Base-by-base conservation (phyloP, 2,329 filamentous ascomycete species). In the Helotiales sp. region DNA sequence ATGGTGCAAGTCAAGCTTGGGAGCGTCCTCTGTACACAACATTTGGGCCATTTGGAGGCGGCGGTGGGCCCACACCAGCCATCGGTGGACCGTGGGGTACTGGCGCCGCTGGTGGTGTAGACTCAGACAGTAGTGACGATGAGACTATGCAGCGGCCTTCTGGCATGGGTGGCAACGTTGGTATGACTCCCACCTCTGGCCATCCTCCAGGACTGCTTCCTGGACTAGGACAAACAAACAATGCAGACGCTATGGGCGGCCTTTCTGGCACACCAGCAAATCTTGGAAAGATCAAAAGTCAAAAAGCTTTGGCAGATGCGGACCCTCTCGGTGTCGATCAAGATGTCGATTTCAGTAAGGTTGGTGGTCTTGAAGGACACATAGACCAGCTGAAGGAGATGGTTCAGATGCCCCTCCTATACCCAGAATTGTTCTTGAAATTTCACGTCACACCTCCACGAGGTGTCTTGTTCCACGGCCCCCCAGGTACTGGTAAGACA, bases 321-420 rank as follows among this genome's bases (percentile, higher is more conserved):
- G 95, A 98, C 70, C 95, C 95, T 44, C 82, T 99, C 3, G 95
- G 95, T 9, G 92, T 99, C 31, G 93, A 98, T 70, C 79, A 93
- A 70, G 93, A 86, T 68, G 91, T 99, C 61, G 93, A 93, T 70
- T 97, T 99, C 72, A 93, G 90, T 72, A 91, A 93, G 64, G 93
- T 99, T 55, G 95, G 95, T 69, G 95, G 95, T 38, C 77, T 99
- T 44, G 87, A 96, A 71, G 88, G 91, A 33, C 93, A 98, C 71
- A 97, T 99, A 70, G 92, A 97, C 71, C 91, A 97, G 73, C 81
- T 99, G 61, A 98, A 99, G 74, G 95, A 99, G 76, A 99, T 99
- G 95, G 93, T 99, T 17, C 90, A 93, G 64, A 81, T 99, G 60
- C 95, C 95, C 2, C 78, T 99, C 19, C 82, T 98, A 5, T 99